Conservation (phyloP, 1,284 basidiomycete genomes). For the Irpex sp. region DNA sequence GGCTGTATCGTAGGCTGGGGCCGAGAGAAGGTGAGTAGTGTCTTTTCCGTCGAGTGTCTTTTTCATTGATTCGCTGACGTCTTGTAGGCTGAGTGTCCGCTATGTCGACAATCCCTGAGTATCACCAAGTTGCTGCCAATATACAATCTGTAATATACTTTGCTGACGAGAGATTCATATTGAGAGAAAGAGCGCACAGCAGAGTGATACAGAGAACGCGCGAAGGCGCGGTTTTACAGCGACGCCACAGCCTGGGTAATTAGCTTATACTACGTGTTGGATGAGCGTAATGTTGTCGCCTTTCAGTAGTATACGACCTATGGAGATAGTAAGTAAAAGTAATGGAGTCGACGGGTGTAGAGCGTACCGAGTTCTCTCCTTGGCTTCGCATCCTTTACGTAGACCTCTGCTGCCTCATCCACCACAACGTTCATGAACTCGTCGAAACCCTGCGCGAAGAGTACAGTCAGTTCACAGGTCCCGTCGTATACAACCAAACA, state of each 20-base stretch:
- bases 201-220: constrained; percentile 21
- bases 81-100: constrained; percentile 74
- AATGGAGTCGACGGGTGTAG: not conserved
- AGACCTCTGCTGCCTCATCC: constrained; percentile 94
- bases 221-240: constrained; percentile 17
- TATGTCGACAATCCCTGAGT: constrained; percentile 77
- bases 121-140: constrained; percentile 73
- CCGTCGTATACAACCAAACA: not conserved
- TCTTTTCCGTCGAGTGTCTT: not conserved
- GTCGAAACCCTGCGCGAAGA: constrained; percentile 80
- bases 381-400: constrained; percentile 81
- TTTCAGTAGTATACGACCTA: constrained; percentile 90
- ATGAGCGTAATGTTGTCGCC: constrained; percentile 97
- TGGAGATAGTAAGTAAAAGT: too few relatives aligned
- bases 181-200: constrained; percentile 9
- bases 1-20: constrained; percentile 86
- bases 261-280: constrained; percentile 52
- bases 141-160: constrained; percentile 73
- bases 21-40: constrained; percentile 67
- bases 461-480: constrained; percentile 4
- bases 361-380: constrained; percentile 71
- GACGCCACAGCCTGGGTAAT: not conserved
- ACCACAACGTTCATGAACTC: constrained; percentile 99
- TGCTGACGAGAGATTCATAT: constrained; percentile 5
- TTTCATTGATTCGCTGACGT: not conserved